Base-by-base conservation (phyloP, 139 green algal genomes). In the Limnomonas spitsbergensis region DNA sequence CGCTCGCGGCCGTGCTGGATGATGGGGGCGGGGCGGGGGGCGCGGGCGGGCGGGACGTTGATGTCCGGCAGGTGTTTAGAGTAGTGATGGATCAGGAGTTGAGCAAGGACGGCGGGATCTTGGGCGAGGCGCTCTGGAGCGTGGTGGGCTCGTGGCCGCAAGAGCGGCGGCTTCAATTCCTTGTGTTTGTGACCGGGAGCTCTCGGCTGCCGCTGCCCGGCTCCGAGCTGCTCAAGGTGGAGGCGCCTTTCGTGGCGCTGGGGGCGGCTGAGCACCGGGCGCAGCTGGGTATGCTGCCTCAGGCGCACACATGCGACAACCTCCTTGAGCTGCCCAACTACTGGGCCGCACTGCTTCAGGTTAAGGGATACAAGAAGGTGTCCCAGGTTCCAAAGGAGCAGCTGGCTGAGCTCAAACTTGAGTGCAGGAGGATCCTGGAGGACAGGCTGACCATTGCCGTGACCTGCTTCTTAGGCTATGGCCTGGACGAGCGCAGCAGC, bases 301-400 rank as follows among this genome's bases (percentile, higher is more conserved):
- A 91, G 80, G 80, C 84, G 0, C 83, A 88, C 84, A 91, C 87
- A 1, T 91, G 87, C 69, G 79, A 86, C 69, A 91, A 93, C 81
- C 78, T 88, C 52, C 76, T 93, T 14, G 86, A 93, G 82, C 80
- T 93, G 69, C 88, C 88, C 4, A 88, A 93, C 83, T 93, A 93
- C 78, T 90, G 85, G 85, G 83, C 85, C 37, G 76, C 84, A 24
- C 81, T 92, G 67, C 79, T 66, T 68, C 56, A 70, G 56, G 56
- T 70, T 31, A 77, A 77, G 42, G 71, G 71, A 38, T 40, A 26
- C 71, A 29, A 14, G 31, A 77, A 66, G 7, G 38, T 37, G 14
- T 35, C 20, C 38, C 3, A 3, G 24, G 24, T 82, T 7, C 66
- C 70, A 2, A 7, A 53, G 4, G 81, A 53, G 29, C 70, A 80